Conservation (phyloP, 306 rosid genomes). For the Quercus gilva region DNA sequence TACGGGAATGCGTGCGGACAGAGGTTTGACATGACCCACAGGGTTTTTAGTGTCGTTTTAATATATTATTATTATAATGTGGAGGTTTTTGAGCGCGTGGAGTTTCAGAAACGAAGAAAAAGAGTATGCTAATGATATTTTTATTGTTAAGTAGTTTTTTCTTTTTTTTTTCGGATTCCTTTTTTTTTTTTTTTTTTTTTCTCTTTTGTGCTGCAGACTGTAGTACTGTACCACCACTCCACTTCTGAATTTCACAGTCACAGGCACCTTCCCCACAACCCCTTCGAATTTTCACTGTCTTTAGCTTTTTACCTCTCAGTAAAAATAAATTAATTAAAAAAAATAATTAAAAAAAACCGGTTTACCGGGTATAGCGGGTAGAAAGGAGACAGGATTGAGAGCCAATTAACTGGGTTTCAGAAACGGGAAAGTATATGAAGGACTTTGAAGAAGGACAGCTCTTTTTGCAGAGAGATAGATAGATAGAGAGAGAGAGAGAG, state of each 20-base stretch:
- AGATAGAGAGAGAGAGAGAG: background rate
- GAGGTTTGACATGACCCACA: conserved; percentile 30
- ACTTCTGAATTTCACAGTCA: background rate
- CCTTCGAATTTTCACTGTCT: background rate
- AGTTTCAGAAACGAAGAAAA: too few relatives aligned
- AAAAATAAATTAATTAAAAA: background rate
- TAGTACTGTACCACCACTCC: background rate
- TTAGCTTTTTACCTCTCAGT: background rate
- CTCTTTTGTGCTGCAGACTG: background rate
- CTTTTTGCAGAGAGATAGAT: conserved; percentile 26
- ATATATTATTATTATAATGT: too few relatives aligned
- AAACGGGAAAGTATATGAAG: conserved; percentile 60
- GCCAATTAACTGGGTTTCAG: conserved; percentile 1
- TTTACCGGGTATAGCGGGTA: conserved; percentile 57
- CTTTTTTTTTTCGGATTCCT: background rate
- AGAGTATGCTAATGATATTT: background rate
- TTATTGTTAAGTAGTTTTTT: too few relatives aligned
- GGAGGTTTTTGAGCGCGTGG: too few relatives aligned
- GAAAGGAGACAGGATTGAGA: background rate
- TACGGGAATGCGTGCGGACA: conserved; percentile 58
- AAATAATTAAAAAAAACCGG: conserved; percentile 13
- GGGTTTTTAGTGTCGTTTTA: conserved; percentile 25
- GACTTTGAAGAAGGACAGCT: conserved; percentile 21
- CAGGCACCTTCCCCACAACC: background rate
- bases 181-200: background rate